Base-by-base conservation (phyloP, 192 early-diverging fungal genomes). In the Geosiphon pyriformis region DNA sequence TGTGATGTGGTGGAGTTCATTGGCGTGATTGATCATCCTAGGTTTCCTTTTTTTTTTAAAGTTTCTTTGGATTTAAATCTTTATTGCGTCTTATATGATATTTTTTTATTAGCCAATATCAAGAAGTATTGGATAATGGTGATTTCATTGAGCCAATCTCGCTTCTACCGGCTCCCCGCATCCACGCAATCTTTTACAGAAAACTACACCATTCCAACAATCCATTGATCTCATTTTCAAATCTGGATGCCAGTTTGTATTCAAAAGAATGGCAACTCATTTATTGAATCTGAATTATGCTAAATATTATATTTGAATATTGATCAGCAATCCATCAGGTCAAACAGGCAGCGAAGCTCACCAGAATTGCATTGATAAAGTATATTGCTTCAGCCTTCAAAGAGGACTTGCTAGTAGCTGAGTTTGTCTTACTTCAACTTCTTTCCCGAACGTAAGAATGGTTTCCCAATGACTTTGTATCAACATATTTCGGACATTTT, bases 391-490 rank as follows among this genome's bases (percentile, higher is more conserved):
- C 76, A 2, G 78, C 78, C 15, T 76, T 92, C 33, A 74, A 76
- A 23, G 85, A 81, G 18, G 90, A 90, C 74, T 57, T 69, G 10
- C 65, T 90, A 67, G 86, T 82, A 26, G 87, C 88, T 2, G 86
- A 88, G 63, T 85, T 83, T 35, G 78, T 90, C 20, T 70, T 90
- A 30, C 76, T 92, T 7, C 86, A 90, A 58, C 70, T 88, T 31
- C 71, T 90, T 48, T 86, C 88, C 4, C 77, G 77, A 74, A 69
- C 81, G 83, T 85, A 77, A 72, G 78, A 42, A 42, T 71, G 25
- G 23, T 4, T 27, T 1, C 18, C 23, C 6, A 55, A 26, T 4
- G 12, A 67, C 46, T 11, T n/a, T n/a, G n/a, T n/a, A n/a, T n/a
- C n/a, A n/a, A n/a, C n/a, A n/a, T n/a, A n/a, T n/a, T n/a, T 78